Percentiles rank a stretch among this genome's conserved stretches.
These are phyloP conservation scores for Hansenula anomala DNA, from an alignment of 1,139 yeast species.

Conservation along the genomic window DNA sequence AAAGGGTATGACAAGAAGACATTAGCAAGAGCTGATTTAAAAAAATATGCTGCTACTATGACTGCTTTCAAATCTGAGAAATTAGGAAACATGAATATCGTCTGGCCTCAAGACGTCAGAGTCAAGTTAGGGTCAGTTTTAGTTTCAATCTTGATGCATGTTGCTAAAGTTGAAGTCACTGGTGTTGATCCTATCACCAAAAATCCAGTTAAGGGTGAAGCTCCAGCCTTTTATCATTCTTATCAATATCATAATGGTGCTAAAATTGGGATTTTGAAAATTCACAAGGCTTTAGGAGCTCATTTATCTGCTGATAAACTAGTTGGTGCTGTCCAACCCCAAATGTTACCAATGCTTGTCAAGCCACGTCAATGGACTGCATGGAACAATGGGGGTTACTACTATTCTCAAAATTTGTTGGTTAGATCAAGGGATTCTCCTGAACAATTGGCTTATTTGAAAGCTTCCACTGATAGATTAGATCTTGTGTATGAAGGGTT, in stretches of 20 bases:
- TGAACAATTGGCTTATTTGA: conserved; percentile 83
- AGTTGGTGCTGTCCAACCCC: conserved; percentile 76
- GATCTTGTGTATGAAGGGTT: conserved; percentile 72
- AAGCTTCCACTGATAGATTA: conserved; percentile 74
- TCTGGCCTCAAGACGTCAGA: conserved; percentile 64
- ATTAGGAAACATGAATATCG: conserved; percentile 31
- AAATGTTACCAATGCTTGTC: conserved; percentile 87
- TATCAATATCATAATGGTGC: conserved; percentile 79
- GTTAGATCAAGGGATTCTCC: conserved; percentile 83
- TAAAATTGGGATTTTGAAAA: conserved; percentile 73
- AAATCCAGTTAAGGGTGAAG: conserved; percentile 56
- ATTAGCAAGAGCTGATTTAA: conserved; percentile 26
- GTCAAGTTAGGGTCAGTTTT: conserved; percentile 84
- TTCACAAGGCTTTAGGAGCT: conserved; percentile 65
- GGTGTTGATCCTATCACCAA: conserved; percentile 81
- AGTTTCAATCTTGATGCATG: conserved; percentile 69
- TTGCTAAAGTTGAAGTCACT: conserved; percentile 73
- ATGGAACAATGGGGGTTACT: conserved; percentile 80
- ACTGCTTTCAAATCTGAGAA: conserved; percentile 28
- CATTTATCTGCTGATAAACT: conserved; percentile 65
- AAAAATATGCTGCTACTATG: conserved; percentile 28
- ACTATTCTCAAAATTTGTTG: conserved; percentile 54
- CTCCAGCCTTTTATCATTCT: conserved; percentile 89
- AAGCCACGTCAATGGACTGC: conserved; percentile 85
- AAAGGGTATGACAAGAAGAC: conserved; percentile 25